These are phyloP conservation scores for Podospora bellae-mahoneyi DNA, from an alignment of 495 filamentous ascomycete species.

Conservation along the genomic window DNA sequence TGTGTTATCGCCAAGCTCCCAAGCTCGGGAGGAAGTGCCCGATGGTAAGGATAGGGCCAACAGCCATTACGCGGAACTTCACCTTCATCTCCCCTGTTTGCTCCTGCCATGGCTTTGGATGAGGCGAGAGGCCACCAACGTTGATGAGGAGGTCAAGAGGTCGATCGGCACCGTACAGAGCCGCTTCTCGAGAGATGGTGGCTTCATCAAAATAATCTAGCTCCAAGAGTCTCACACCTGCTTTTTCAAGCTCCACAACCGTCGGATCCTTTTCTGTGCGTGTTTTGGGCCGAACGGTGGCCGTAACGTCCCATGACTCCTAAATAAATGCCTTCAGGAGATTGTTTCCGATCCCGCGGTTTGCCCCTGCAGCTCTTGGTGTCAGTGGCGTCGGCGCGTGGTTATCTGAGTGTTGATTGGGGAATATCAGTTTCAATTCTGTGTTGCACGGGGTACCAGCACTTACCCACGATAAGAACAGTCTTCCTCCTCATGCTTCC, in stretches of 20 bases:
- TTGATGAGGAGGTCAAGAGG: slow-evolving; percentile 6
- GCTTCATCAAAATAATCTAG: neutral
- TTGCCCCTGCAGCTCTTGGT: neutral
- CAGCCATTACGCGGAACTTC: neutral
- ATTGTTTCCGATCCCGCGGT: neutral
- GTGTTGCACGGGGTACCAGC: too few species aligned
- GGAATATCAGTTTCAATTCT: too few species aligned
- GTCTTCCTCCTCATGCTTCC: too few species aligned
- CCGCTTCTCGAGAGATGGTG: neutral
- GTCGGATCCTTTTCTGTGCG: neutral
- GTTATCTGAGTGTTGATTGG: too few species aligned
- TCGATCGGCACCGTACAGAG: neutral
- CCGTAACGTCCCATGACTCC: neutral
- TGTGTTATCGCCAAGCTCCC: neutral
- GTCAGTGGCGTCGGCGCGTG: too few species aligned
- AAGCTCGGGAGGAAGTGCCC: neutral
- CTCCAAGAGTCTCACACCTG: neutral
- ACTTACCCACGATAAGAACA: too few species aligned
- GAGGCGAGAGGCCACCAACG: neutral
- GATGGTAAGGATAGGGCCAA: neutral
- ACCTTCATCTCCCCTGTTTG: neutral
- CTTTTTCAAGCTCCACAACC: neutral
- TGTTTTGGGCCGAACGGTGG: neutral
- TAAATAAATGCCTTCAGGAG: neutral
- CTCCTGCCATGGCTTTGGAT: neutral